Evolutionary conservation across 2,329 filamentous ascomycete genomes (phyloP).

Genomic region (Myriosclerotinia duriaeana): DNA sequence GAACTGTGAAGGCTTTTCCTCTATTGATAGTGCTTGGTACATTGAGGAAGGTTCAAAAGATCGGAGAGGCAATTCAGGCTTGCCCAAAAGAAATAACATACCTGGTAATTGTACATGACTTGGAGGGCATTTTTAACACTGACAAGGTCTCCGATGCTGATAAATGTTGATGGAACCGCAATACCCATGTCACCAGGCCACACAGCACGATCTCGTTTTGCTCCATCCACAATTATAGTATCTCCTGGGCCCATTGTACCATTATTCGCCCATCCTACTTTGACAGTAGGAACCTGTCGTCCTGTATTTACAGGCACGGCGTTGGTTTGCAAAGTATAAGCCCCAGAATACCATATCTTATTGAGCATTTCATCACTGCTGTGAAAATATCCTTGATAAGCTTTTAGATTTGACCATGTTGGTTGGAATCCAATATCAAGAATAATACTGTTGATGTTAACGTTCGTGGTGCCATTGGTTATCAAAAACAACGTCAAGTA

Average conservation of each 20-base stretch:
- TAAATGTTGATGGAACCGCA: constrained; percentile 53
- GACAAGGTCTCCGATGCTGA: constrained; percentile 53
- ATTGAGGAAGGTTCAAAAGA: background rate
- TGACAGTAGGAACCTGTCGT: constrained; percentile 38
- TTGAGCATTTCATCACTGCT: constrained; percentile 52
- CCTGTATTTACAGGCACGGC: constrained; percentile 39
- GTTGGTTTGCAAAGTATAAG: constrained; percentile 45
- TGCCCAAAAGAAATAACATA: constrained; percentile 26
- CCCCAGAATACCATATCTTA: constrained; percentile 53
- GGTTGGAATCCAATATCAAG: constrained; percentile 46
- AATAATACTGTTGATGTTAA: constrained; percentile 38
- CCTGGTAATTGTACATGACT: constrained; percentile 47
- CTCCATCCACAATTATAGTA: constrained; percentile 49
- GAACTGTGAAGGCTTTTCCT: no score
- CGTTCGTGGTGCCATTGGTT: constrained; percentile 35
- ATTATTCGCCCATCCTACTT: constrained; percentile 44
- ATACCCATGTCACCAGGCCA: constrained; percentile 62
- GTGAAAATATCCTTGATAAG: constrained; percentile 56
- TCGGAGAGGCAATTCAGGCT: background rate
- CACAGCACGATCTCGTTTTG: constrained; percentile 58
- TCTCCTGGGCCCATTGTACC: constrained; percentile 37
- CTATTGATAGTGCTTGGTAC: no score
- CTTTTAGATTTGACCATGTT: constrained; percentile 46
- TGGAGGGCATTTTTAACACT: constrained; percentile 48
- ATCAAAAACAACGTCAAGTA: constrained; percentile 52